Conservation (phyloP, 2,329 filamentous ascomycete species). For the Chaetomium olivaceum region DNA sequence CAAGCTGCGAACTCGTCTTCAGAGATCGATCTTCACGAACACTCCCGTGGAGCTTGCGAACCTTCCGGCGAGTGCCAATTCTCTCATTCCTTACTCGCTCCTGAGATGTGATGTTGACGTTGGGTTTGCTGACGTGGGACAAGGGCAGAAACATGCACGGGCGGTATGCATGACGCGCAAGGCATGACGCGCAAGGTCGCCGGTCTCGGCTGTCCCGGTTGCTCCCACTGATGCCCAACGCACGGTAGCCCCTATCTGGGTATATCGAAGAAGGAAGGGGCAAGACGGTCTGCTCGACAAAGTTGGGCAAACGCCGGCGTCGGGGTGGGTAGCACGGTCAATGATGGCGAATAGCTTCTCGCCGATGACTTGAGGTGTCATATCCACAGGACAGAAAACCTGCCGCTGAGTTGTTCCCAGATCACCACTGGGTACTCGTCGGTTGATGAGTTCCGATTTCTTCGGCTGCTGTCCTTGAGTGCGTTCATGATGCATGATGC, state of each 20-base stretch:
- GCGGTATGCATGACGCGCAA: not conserved
- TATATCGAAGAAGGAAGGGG: not conserved
- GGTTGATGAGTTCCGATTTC: not conserved
- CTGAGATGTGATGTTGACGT: not conserved
- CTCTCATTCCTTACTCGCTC: not conserved
- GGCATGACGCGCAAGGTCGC: not conserved
- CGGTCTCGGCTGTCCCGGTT: slow-evolving; percentile 5
- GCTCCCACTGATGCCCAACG: not conserved
- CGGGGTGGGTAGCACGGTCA: too few species aligned
- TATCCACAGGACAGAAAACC: too few species aligned
- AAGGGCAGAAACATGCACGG: slow-evolving; percentile 12
- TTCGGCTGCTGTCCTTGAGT: not conserved
- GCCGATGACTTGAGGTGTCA: too few species aligned
- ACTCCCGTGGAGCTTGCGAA: not conserved
- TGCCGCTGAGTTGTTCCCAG: too few species aligned
- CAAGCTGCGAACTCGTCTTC: not conserved
- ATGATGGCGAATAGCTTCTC: too few species aligned
- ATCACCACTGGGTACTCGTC: not conserved
- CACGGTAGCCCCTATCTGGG: not conserved
- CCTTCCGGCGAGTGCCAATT: not conserved
- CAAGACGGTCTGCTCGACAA: not conserved
- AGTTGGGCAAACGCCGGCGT: not conserved
- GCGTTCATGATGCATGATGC: not conserved
- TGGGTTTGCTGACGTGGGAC: slow-evolving; percentile 10
- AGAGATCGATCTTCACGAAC: not conserved